Conservation (phyloP, 2,329 filamentous ascomycete genomes). For the Orbilia ellipsospora region DNA sequence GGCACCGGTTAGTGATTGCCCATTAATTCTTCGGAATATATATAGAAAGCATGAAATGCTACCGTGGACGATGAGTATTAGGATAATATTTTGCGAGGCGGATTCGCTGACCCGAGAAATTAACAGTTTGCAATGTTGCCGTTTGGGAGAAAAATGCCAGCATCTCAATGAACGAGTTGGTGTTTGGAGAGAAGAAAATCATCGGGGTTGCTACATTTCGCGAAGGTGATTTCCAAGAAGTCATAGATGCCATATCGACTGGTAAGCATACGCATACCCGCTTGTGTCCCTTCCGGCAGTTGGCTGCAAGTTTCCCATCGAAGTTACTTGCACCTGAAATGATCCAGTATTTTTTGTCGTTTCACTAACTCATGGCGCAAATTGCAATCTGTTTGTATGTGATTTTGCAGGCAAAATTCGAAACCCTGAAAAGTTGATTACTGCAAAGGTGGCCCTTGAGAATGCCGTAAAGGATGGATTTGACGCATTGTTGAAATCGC, state of each 20-base stretch:
- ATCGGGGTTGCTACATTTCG: slow-evolving; percentile 41
- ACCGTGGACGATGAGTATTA: too few species aligned
- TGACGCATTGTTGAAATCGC: slow-evolving; percentile 42
- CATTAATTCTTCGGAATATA: neutral
- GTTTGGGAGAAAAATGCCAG: slow-evolving; percentile 49
- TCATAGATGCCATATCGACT: slow-evolving; percentile 49
- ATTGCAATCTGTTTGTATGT: slow-evolving; percentile 19
- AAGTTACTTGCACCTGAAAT: slow-evolving; percentile 24
- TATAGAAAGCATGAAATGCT: neutral
- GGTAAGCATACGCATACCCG: slow-evolving; percentile 24
- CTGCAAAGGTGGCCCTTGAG: slow-evolving; percentile 35
- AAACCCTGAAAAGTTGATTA: slow-evolving; percentile 51
- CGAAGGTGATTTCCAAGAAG: slow-evolving; percentile 50
- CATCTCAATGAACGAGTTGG: slow-evolving; percentile 44
- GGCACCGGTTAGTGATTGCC: slow-evolving; percentile 25
- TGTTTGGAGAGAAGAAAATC: slow-evolving; percentile 50
- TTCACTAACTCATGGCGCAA: neutral
- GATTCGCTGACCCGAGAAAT: neutral
- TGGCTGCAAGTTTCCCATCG: slow-evolving; percentile 32
- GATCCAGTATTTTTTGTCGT: too few species aligned
- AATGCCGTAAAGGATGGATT: slow-evolving; percentile 42
- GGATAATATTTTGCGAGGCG: too few species aligned
- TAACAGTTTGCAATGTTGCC: slow-evolving; percentile 46
- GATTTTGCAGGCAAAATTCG: slow-evolving; percentile 40
- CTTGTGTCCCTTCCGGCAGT: slow-evolving; percentile 13